Evolutionary conservation across 495 filamentous ascomycete species (phyloP).

Genomic region (Penicillium alfredii): DNA sequence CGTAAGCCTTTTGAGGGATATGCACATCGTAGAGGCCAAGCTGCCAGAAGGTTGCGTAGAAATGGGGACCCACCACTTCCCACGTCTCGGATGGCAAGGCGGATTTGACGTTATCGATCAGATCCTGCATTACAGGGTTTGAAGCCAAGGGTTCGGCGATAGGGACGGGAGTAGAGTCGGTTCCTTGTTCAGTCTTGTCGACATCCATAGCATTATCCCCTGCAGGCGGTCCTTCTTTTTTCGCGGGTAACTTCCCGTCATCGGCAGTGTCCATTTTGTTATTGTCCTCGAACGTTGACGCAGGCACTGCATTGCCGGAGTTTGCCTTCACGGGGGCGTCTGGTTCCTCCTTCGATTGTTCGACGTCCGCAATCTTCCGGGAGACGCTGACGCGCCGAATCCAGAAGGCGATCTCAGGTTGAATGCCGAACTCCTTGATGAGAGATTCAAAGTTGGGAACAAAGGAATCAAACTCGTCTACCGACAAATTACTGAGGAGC

Average conservation of each 20-base stretch:
- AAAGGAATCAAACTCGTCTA: slow-evolving; percentile 71
- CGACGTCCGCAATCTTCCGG: slow-evolving; percentile 45
- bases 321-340: slow-evolving; percentile 16
- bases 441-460: slow-evolving; percentile 72
- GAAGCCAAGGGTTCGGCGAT: slow-evolving; percentile 39
- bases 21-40: slow-evolving; percentile 74
- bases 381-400: slow-evolving; percentile 69
- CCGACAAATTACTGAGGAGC: slow-evolving; percentile 68
- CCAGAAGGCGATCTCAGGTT: slow-evolving; percentile 79
- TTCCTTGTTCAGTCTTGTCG: slow-evolving; percentile 26
- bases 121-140: slow-evolving; percentile 68
- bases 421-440: slow-evolving; percentile 73
- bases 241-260: slow-evolving; percentile 17
- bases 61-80: slow-evolving; percentile 62
- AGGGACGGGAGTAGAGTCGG: slow-evolving; percentile 2
- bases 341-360: slow-evolving; percentile 25
- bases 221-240: slow-evolving; percentile 9
- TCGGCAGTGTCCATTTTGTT: slow-evolving; percentile 32
- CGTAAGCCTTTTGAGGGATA: slow-evolving; percentile 66
- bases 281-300: slow-evolving; percentile 20
- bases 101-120: slow-evolving; percentile 62
- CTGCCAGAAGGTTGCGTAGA: slow-evolving; percentile 93
- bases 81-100: slow-evolving; percentile 58
- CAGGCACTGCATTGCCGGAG: slow-evolving; percentile 16
- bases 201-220: slow-evolving; percentile 34